Evolutionary conservation across 345 rosid genomes (phyloP).

Genomic region (Jatropha curcas): DNA sequence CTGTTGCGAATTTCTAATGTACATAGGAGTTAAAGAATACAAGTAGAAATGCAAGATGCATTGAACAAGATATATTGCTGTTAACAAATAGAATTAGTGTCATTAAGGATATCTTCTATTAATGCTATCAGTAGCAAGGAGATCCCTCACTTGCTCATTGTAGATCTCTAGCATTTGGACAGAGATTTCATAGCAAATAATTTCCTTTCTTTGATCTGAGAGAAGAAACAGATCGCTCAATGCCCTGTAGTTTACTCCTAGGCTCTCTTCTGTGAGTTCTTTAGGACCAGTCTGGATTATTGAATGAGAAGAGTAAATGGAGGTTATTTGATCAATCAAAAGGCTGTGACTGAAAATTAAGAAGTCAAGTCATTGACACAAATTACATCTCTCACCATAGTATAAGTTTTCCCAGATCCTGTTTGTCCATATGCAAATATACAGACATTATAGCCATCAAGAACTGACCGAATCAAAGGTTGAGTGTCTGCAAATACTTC

Average conservation of each 20-base stretch:
- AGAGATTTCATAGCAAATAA: constrained; percentile 30
- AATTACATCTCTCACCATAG: constrained; percentile 28
- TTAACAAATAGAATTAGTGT: constrained; percentile 9
- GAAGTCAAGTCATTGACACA: not conserved
- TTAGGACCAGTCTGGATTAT: constrained; percentile 35
- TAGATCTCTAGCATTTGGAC: constrained; percentile 40
- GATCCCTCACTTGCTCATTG: constrained; percentile 40
- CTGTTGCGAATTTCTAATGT: constrained; percentile 40
- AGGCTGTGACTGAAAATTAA: not conserved
- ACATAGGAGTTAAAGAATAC: constrained; percentile 28
- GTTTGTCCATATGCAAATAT: constrained; percentile 42
- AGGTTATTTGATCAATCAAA: constrained; percentile 10
- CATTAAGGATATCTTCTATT: constrained; percentile 38
- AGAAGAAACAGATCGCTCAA: constrained; percentile 36
- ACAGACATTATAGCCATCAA: constrained; percentile 38
- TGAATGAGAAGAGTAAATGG: constrained; percentile 10
- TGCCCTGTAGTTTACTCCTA: constrained; percentile 41
- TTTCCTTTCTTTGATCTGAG: constrained; percentile 33
- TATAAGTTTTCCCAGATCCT: constrained; percentile 37
- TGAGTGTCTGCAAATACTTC: constrained; percentile 36
- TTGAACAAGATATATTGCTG: constrained; percentile 12
- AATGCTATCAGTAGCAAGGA: constrained; percentile 23
- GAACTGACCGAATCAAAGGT: constrained; percentile 40
- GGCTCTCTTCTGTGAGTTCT: constrained; percentile 31
- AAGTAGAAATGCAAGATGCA: constrained; percentile 1